These are phyloP conservation scores for Cicer pinnatifidum DNA, from an alignment of 306 rosid genomes.

Conservation along the genomic window DNA sequence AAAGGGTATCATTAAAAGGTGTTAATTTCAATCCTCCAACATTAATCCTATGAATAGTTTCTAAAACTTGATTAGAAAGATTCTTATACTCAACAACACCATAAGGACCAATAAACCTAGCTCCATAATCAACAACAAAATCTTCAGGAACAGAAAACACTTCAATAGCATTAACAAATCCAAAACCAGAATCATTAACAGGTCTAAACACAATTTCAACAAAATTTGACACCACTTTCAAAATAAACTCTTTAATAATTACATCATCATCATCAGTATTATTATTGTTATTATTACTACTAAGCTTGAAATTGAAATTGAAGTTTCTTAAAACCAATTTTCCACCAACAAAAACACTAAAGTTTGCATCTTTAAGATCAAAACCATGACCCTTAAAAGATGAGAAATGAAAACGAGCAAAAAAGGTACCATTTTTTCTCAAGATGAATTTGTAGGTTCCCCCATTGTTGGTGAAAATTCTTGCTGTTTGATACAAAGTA, in stretches of 20 bases:
- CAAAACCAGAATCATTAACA: slow-evolving; percentile 56
- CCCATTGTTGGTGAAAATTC: slow-evolving; percentile 65
- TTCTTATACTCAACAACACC: slow-evolving; percentile 58
- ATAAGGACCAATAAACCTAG: slow-evolving; percentile 52
- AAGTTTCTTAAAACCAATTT: slow-evolving; percentile 46
- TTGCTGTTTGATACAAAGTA: slow-evolving; percentile 64
- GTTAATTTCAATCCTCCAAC: slow-evolving; percentile 79
- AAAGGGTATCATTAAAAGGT: slow-evolving; percentile 82
- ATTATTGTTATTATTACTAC: background rate
- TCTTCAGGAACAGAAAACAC: slow-evolving; percentile 73
- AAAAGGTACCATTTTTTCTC: slow-evolving; percentile 64
- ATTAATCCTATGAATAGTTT: slow-evolving; percentile 79
- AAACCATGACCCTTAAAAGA: slow-evolving; percentile 56
- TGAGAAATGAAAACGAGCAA: slow-evolving; percentile 85
- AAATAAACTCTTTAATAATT: slow-evolving; percentile 63
- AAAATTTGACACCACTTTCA: slow-evolving; percentile 52
- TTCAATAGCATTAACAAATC: slow-evolving; percentile 76
- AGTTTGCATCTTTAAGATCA: slow-evolving; percentile 59
- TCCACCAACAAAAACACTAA: slow-evolving; percentile 57
- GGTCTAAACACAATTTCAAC: slow-evolving; percentile 68
- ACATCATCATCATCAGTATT: background rate
- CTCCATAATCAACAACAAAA: slow-evolving; percentile 68
- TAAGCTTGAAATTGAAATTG: slow-evolving; percentile 13
- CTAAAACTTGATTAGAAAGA: slow-evolving; percentile 68
- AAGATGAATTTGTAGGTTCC: slow-evolving; percentile 65